Evolutionary conservation across 1,284 basidiomycete species (phyloP), one percentile per base, ranked within the genome.

Genomic region (Boletus smithii): DNA sequence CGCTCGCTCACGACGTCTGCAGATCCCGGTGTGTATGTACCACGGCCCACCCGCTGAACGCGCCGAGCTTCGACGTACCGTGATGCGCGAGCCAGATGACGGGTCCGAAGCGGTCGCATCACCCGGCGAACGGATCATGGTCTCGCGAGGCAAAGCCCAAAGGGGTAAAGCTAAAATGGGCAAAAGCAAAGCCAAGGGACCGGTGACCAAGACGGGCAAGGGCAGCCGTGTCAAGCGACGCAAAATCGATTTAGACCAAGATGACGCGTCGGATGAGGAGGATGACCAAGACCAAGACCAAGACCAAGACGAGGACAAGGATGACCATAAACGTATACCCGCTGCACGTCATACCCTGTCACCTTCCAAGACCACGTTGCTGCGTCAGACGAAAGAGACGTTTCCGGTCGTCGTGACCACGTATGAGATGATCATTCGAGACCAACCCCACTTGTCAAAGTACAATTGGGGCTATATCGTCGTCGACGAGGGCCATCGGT

Each of bases 401-500:
- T 91, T 90, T 62, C 88, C 88, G 4, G 77, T 94, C 20, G 80
- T 97, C 16, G 69, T 97, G 22, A 97, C 95, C 13, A 95, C 92
- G 6, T 97, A 93, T 62, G 94, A 98, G 60, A 91, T 97, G 61
- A 81, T 94, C 56, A 95, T 98, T 57, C 83, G 79, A 53, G 93
- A 97, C 62, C 77, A 84, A 10, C 69, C 73, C 27, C 76, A 80
- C 58, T 73, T 95, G 27, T 70, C 77, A 5, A 76, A 77, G 42
- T 85, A 87, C 61, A 72, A 82, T 44, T 95, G 91, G 91, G 92
- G 91, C 43, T 95, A 92, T 61, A 91, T 97, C 56, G 89, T 97
- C 44, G 94, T 97, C 0, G 95, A 97, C 64, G 95, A 98, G 68
- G 93, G 94, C 0, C 95, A 98, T 66, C 76, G 95, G 20, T 68